Evolutionary conservation across 805 yeast species (phyloP), one percentile per base, ranked within the genome.

Genomic region (Peterozyma xylosa): DNA sequence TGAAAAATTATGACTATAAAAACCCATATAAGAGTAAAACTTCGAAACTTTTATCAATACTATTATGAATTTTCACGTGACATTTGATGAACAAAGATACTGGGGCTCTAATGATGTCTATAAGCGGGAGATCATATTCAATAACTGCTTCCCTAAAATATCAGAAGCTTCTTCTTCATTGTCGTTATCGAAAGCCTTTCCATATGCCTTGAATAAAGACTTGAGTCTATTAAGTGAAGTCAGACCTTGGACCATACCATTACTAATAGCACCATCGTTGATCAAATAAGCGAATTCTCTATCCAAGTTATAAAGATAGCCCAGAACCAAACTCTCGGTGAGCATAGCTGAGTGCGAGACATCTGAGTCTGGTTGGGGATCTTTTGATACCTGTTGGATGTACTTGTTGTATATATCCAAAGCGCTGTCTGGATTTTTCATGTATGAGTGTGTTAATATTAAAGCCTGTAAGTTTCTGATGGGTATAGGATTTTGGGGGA

Each of bases 261-360:
- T 53, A 29, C 56, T 60, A 30, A 49, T 46, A 30, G 60, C 55
- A 37, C 62, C 62, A 5, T 48, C 46, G 39, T 59, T 55, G 37
- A 64, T 55, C 17, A 61, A 51, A 21, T 57, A 53, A 1, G 67
- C 67, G 29, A 64, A 41, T 18, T 59, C 63, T 6, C 64, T 36
- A 37, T 64, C 67, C 3, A 49, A 42, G 2, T 48, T 49, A 3
- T 54, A 39, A 6, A 64, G 41, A 9, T 56, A 45, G 10, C 57
- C 47, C 14, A 60, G 42, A 4, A 58, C 46, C 38, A 64, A 49
- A 7, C 63, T 49, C 38, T 58, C 62, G 43, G 39, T 54, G 41
- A 14, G 35, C 21, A 39, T 41, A 40, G 32, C 33, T 14, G 48
- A 39, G 10, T 39, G 42, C 3, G 48, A 45, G 5, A 40, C 29